Conservation (phyloP, 1,284 basidiomycete species). For the Sporisorium graminicola region DNA sequence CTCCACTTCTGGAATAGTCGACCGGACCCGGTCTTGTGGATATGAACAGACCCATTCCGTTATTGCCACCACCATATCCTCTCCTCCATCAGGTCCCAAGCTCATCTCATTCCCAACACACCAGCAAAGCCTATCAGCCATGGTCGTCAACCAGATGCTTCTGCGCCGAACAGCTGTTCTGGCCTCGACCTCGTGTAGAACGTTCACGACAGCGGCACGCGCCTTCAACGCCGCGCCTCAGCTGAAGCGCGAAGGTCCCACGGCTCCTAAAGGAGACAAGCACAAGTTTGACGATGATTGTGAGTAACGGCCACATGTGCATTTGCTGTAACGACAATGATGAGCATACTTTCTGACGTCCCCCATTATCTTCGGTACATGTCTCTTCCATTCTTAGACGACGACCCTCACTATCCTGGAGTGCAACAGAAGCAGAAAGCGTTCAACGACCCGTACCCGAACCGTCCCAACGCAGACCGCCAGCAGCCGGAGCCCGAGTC, state of each 20-base stretch:
- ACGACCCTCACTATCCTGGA: slow-evolving; percentile 45
- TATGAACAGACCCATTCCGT: neutral
- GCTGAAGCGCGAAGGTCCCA: slow-evolving; percentile 43
- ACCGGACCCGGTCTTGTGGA: neutral
- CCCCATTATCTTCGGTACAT: neutral
- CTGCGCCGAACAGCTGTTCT: slow-evolving; percentile 16
- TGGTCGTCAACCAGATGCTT: slow-evolving; percentile 21
- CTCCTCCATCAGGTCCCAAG: neutral
- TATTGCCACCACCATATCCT: slow-evolving; percentile 3
- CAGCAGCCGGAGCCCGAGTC: slow-evolving; percentile 36
- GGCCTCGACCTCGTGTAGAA: slow-evolving; percentile 11
- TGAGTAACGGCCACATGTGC: slow-evolving; percentile 9
- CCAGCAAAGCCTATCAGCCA: neutral
- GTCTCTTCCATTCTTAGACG: slow-evolving; percentile 13
- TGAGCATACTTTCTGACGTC: neutral
- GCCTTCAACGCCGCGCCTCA: slow-evolving; percentile 24
- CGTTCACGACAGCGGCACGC: slow-evolving; percentile 14
- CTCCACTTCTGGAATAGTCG: neutral
- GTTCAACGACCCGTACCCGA: slow-evolving; percentile 30
- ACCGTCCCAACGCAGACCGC: slow-evolving; percentile 26
- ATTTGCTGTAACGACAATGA: neutral
- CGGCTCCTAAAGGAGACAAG: slow-evolving; percentile 34
- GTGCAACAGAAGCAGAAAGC: slow-evolving; percentile 42
- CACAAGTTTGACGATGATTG: slow-evolving; percentile 45
- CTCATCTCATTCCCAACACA: neutral